These are phyloP conservation scores for Clitopilus passeckerianus DNA, from an alignment of 768 basidiomycete species.

Conservation along the genomic window DNA sequence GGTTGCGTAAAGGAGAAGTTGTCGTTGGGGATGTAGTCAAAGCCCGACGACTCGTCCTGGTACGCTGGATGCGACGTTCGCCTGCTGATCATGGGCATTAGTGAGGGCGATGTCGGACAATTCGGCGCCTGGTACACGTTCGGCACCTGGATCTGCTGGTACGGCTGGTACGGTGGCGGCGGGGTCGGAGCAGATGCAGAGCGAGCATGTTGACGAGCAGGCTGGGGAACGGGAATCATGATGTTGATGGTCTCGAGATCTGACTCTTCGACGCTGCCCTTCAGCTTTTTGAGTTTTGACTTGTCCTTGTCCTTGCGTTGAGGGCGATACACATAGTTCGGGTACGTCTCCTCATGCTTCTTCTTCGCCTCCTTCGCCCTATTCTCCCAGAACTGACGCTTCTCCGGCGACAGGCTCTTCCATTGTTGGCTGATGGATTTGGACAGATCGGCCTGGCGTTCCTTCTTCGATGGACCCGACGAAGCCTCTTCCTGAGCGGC, in stretches of 20 bases:
- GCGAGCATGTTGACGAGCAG: constrained; percentile 26
- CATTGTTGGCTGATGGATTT: constrained; percentile 82
- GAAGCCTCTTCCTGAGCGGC: constrained; percentile 38
- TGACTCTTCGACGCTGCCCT: constrained; percentile 24
- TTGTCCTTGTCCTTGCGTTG: constrained; percentile 61
- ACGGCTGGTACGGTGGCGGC: constrained; percentile 41
- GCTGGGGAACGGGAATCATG: constrained; percentile 28
- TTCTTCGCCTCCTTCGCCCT: constrained; percentile 76
- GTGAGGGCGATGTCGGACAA: constrained; percentile 59
- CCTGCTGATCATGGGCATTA: constrained; percentile 55
- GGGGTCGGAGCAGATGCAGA: constrained; percentile 61
- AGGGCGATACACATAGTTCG: constrained; percentile 76
- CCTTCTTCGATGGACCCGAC: constrained; percentile 56
- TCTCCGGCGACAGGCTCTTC: constrained; percentile 62
- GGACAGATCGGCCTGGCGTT: constrained; percentile 64
- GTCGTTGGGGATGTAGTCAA: constrained; percentile 51
- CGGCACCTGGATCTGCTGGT: constrained; percentile 65
- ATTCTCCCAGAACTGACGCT: constrained; percentile 71
- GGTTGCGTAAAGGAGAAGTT: constrained; percentile 33
- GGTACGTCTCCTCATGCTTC: constrained; percentile 72
- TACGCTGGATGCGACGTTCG: constrained; percentile 50
- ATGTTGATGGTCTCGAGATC: constrained; percentile 39
- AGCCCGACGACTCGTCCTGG: constrained; percentile 36
- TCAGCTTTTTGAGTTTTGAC: constrained; percentile 37
- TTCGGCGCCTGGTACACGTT: constrained; percentile 54